A percentile compares a stretch with the other conserved stretches of the same genome.
Conservation (phyloP, 2,329 filamentous ascomycete genomes). For the Alternaria burnsii region DNA sequence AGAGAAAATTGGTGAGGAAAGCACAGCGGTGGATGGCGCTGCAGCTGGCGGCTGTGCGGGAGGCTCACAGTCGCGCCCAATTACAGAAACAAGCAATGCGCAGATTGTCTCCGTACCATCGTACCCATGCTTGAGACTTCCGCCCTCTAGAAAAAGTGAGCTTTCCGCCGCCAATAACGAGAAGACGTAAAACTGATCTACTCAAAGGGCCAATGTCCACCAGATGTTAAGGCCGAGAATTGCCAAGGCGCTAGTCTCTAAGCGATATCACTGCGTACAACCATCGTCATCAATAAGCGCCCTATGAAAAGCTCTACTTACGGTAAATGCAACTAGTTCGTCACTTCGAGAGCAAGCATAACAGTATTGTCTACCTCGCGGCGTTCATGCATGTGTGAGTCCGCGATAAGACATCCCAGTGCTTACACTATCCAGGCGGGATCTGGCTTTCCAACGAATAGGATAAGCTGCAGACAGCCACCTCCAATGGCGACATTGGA, state of each 20-base stretch:
- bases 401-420: not conserved
- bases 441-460: not conserved
- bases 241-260: not conserved
- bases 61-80: not conserved
- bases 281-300: not conserved
- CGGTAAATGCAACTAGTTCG: not conserved
- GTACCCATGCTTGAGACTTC: accelerated
- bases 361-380: not conserved
- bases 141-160: not conserved
- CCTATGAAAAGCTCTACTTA: not conserved
- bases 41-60: too few species aligned
- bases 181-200: not conserved
- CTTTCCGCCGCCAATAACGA: not conserved
- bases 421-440: not conserved
- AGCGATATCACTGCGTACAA: not conserved
- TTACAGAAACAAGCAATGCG: not conserved
- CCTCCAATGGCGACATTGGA: not conserved
- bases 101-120: not conserved
- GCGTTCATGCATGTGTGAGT: not conserved
- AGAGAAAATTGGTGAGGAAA: too few species aligned
- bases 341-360: not conserved
- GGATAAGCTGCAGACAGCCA: not conserved
- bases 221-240: not conserved
- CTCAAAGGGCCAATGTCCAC: too few species aligned
- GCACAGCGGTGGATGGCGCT: too few species aligned